Conservation (phyloP, 805 yeast species). For the Kazachstania psychrophila region DNA sequence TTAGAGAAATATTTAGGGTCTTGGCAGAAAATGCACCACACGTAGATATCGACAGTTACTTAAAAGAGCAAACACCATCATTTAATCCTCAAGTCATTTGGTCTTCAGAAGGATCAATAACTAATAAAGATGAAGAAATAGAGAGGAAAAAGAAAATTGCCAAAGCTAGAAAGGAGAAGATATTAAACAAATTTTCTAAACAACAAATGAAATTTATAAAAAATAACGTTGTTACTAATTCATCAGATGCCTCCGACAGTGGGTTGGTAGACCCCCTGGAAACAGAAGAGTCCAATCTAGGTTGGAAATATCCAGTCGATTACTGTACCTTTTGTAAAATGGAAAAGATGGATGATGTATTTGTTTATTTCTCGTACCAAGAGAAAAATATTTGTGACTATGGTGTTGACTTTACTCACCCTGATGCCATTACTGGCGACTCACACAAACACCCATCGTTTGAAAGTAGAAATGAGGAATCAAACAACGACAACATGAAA, state of each 20-base stretch:
- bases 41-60: conserved; percentile 24
- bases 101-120: conserved; percentile 19
- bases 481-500: not conserved
- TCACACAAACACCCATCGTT: not conserved
- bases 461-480: too few species aligned
- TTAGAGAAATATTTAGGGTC: conserved; percentile 43
- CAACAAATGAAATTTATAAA: conserved; percentile 72
- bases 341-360: conserved; percentile 21
- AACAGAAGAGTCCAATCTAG: not conserved
- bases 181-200: conserved; percentile 68
- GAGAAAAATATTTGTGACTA: conserved; percentile 24
- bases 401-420: conserved; percentile 10
- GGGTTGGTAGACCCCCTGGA: not conserved
- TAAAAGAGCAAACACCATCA: conserved; percentile 32
- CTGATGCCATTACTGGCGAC: conserved; percentile 13
- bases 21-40: conserved; percentile 24
- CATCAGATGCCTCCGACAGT: not conserved
- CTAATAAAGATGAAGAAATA: conserved; percentile 32
- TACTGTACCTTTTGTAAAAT: conserved; percentile 28
- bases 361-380: conserved; percentile 25
- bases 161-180: conserved; percentile 54
- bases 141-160: conserved; percentile 62
- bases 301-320: conserved; percentile 21
- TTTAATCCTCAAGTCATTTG: conserved; percentile 24
- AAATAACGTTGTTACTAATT: conserved; percentile 32